Evolutionary conservation across 441 rosid genomes (phyloP).

Genomic region (Gossypium schwendimanii): DNA sequence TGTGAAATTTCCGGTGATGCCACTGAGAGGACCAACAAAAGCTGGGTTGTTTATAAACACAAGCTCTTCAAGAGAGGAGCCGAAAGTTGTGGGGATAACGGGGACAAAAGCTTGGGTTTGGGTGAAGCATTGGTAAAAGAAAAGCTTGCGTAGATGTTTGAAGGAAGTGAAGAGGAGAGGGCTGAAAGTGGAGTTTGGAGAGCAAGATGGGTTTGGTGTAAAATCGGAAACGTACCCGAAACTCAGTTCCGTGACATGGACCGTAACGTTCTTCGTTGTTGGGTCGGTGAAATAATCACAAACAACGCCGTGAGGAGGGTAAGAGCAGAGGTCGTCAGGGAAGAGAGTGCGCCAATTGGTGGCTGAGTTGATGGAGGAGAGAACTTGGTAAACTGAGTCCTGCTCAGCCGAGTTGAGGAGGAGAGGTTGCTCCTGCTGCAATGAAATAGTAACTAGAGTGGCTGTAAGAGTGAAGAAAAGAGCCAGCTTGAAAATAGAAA

Average conservation of each 20-base stretch:
- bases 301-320: slow-evolving; percentile 59
- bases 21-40: slow-evolving; percentile 33
- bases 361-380: slow-evolving; percentile 41
- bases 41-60: slow-evolving; percentile 55
- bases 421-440: slow-evolving; percentile 22
- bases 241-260: slow-evolving; percentile 49
- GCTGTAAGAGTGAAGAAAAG: slow-evolving; percentile 16
- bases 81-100: slow-evolving; percentile 26
- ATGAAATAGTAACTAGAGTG: slow-evolving; percentile 3
- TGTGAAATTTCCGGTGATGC: slow-evolving; percentile 36
- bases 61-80: slow-evolving; percentile 43
- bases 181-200: slow-evolving; percentile 39
- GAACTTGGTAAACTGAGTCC: slow-evolving; percentile 42
- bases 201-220: slow-evolving; percentile 55
- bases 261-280: slow-evolving; percentile 16
- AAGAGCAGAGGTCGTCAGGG: slow-evolving; percentile 54
- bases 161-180: slow-evolving; percentile 50
- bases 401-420: slow-evolving; percentile 50
- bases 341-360: slow-evolving; percentile 52
- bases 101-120: slow-evolving; percentile 26
- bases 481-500: not conserved
- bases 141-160: slow-evolving; percentile 49
- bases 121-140: slow-evolving; percentile 60
- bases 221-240: slow-evolving; percentile 60
- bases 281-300: slow-evolving; percentile 38